phyloP scores from a whole-genome alignment of 805 yeast species.

The Sugiyamaella qingdaonensis region DNA sequence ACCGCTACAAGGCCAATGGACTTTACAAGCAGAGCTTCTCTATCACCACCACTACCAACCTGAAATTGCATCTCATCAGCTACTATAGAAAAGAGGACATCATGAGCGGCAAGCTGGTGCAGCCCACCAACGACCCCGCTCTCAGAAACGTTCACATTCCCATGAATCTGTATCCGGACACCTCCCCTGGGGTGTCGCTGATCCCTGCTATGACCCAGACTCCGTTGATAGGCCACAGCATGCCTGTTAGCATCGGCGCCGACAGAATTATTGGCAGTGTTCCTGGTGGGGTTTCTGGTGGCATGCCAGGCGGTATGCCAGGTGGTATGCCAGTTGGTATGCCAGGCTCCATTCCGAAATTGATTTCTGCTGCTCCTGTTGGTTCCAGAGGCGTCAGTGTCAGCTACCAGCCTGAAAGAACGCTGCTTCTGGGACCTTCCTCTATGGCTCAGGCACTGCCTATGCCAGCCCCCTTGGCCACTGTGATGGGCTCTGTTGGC shows the following conservation, averaged over 20 bases:
- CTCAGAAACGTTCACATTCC: slow-evolving; percentile 36
- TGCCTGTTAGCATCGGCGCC: background rate
- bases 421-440: too few relatives aligned
- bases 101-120: slow-evolving; percentile 26
- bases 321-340: background rate
- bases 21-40: slow-evolving; percentile 62
- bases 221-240: slow-evolving; percentile 11
- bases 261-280: background rate
- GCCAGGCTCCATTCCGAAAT: background rate
- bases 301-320: background rate
- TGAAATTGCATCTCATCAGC: slow-evolving; percentile 57
- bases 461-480: too few relatives aligned
- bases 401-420: too few relatives aligned
- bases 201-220: slow-evolving; percentile 20
- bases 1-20: slow-evolving; percentile 46
- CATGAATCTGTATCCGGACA: slow-evolving; percentile 35
- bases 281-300: background rate
- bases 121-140: slow-evolving; percentile 44
- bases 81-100: slow-evolving; percentile 40
- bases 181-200: slow-evolving; percentile 19
- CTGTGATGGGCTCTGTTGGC: too few relatives aligned
- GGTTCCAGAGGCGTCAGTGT: too few relatives aligned
- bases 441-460: too few relatives aligned
- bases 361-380: too few relatives aligned
- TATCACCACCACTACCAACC: slow-evolving; percentile 47